Percentiles rank a stretch among this genome's conserved stretches.
Conservation (phyloP, 345 rosid genomes). For the Anastatica hierochuntica region DNA sequence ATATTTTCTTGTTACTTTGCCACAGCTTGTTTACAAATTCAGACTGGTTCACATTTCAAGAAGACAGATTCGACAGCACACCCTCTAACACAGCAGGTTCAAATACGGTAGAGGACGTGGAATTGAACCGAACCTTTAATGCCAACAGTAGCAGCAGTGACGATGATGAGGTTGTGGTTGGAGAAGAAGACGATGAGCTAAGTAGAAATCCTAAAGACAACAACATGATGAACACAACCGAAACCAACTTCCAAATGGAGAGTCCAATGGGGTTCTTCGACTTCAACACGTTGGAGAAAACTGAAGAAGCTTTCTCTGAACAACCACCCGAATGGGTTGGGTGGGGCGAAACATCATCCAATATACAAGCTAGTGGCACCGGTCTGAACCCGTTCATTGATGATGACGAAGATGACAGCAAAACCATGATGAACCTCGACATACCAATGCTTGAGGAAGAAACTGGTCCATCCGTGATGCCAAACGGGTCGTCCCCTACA, state of each 20-base stretch:
- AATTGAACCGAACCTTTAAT: constrained; percentile 46
- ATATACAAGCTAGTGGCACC: constrained; percentile 47
- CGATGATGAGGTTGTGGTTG: constrained; percentile 96
- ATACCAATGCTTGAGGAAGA: constrained; percentile 23
- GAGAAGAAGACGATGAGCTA: constrained; percentile 71
- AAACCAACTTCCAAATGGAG: constrained; percentile 19
- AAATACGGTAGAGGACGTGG: constrained; percentile 54
- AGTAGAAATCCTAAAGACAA: constrained; percentile 36
- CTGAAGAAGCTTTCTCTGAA: constrained; percentile 50
- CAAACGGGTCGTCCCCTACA: constrained; percentile 29
- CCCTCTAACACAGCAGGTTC: constrained; percentile 43
- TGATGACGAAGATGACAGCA: constrained; percentile 31
- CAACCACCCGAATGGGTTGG: constrained; percentile 81
- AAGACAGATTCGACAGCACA: constrained; percentile 51
- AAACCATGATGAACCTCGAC: constrained; percentile 29
- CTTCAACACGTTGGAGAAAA: constrained; percentile 34
- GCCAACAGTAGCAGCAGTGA: constrained; percentile 33
- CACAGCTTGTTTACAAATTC: constrained; percentile 88
- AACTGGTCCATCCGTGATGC: constrained; percentile 33
- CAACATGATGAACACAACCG: constrained; percentile 4
- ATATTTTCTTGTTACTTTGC: not conserved
- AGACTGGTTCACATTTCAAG: constrained; percentile 96
- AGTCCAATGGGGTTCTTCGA: constrained; percentile 27
- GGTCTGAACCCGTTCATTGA: constrained; percentile 70
- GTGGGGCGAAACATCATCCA: constrained; percentile 60